Percentiles rank a stretch among this genome's conserved stretches.
Conservation (phyloP, 768 basidiomycete genomes). For the Filobasidium floriforme region DNA sequence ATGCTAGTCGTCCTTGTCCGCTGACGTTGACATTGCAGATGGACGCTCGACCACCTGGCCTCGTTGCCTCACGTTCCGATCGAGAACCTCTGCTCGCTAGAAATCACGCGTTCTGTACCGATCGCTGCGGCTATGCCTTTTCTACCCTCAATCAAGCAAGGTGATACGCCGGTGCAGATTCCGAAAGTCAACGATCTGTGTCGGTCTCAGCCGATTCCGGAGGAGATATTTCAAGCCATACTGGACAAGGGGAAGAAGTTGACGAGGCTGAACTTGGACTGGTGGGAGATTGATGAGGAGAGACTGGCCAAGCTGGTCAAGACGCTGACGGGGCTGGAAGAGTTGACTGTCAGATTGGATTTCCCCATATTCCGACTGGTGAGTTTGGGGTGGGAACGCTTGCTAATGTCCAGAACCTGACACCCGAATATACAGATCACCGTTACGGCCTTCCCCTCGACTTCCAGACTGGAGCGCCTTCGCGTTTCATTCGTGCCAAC, state of each 20-base stretch:
- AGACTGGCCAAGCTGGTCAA: not conserved
- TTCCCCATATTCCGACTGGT: conserved; percentile 3
- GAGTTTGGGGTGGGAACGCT: not conserved
- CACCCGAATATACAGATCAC: not conserved
- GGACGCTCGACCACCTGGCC: conserved; percentile 2
- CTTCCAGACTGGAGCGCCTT: not conserved
- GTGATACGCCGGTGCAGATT: not conserved
- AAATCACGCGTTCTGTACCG: not conserved
- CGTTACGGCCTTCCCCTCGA: not conserved
- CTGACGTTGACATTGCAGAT: not conserved
- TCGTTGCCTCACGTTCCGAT: not conserved
- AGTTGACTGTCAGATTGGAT: not conserved
- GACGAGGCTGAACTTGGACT: conserved; percentile 3
- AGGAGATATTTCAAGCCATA: conserved; percentile 4
- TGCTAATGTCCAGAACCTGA: not conserved
- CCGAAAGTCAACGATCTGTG: not conserved
- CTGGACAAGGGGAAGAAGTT: not conserved
- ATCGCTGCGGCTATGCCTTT: not conserved
- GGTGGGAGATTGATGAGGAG: conserved; percentile 14
- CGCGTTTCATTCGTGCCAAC: not conserved
- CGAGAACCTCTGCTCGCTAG: not conserved
- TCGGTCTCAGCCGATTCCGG: not conserved
- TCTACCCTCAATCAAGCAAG: not conserved
- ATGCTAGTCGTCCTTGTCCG: not conserved
- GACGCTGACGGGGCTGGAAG: not conserved